phyloP scores from a whole-genome alignment of 2,329 filamentous ascomycete species.

The Colletotrichum acutatum region DNA sequence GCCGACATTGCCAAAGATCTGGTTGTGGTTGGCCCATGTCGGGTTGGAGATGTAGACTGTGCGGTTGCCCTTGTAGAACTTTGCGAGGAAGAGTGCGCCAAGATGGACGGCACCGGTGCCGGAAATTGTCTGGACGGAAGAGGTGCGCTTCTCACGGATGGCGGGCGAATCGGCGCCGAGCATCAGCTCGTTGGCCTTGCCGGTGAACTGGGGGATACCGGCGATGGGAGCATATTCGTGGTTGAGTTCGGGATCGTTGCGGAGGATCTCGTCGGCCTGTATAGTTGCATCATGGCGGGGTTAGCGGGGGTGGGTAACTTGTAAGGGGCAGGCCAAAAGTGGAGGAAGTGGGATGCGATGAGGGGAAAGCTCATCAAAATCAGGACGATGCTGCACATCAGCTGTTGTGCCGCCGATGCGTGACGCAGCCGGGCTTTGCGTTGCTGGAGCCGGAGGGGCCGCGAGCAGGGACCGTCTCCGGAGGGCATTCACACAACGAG shows the following conservation, averaged over 20 bases:
- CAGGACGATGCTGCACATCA: not conserved
- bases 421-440: slow-evolving; percentile 21
- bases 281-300: slow-evolving; percentile 36
- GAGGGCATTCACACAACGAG: not conserved
- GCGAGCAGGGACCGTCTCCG: not conserved
- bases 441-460: not conserved
- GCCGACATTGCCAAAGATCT: slow-evolving; percentile 94
- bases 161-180: slow-evolving; percentile 84
- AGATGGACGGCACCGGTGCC: slow-evolving; percentile 96
- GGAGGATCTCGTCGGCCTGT: slow-evolving; percentile 90
- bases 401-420: slow-evolving; percentile 2
- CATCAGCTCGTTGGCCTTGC: slow-evolving; percentile 90
- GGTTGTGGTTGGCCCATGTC: slow-evolving; percentile 98
- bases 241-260: slow-evolving; percentile 89
- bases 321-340: not conserved
- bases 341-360: not conserved
- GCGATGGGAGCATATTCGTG: slow-evolving; percentile 99
- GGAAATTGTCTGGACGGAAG: slow-evolving; percentile 93
- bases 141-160: slow-evolving; percentile 82
- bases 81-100: slow-evolving; percentile 91
- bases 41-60: slow-evolving; percentile 92
- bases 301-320: slow-evolving; percentile 28
- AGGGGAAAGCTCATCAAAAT: slow-evolving; percentile 19
- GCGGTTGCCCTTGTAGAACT: slow-evolving; percentile 83
- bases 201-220: slow-evolving; percentile 85